Base-by-base conservation (phyloP, 768 basidiomycete species). In the Russula sp. region DNA sequence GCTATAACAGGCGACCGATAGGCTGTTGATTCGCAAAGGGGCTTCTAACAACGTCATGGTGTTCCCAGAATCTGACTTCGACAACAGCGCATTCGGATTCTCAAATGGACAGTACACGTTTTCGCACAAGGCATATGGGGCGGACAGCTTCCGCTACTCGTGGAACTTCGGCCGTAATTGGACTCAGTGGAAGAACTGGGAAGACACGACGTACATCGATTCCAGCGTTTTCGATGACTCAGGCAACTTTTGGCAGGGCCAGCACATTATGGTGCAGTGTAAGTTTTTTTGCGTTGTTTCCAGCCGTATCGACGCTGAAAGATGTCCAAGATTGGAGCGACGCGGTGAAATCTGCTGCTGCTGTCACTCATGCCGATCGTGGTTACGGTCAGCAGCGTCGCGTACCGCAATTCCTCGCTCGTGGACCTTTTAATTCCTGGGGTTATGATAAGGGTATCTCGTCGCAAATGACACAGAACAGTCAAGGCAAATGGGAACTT, bases 201-300 rank as follows among this genome's bases (percentile, higher is more conserved):
- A 94, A 73, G 81, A 85, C 58, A 80, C 76, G 20, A 87, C 89
- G 1, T 78, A 75, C 0, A 82, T 96, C 58, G 78, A 86, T 58
- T 70, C 81, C 9, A 74, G 72, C n/a, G 63, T 82, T 11, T 88
- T 94, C 72, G 68, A 73, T 29, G 69, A 70, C 58, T 22, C 65
- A 1, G 73, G 73, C 16, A 75, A 75, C 47, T 93, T 86, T 74
- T 97, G 94, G 94, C 59, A 73, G 1, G 94, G 94, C 7, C 74
- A 88, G 60, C 94, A 97, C 71, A 79, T 96, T 71, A 85, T 91
- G 74, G 81, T 96, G 39, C 93, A 97, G 77, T 96, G 90, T 92
- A 64, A 66, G 87, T 76, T 38, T 29, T 13, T 35, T 29, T 29
- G 25, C 52, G 3, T 58, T 35, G 52, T 38, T 45, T n/a, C 46